phyloP scores from a whole-genome alignment of 1,284 basidiomycete species.

The Moesziomyces antarcticus region DNA sequence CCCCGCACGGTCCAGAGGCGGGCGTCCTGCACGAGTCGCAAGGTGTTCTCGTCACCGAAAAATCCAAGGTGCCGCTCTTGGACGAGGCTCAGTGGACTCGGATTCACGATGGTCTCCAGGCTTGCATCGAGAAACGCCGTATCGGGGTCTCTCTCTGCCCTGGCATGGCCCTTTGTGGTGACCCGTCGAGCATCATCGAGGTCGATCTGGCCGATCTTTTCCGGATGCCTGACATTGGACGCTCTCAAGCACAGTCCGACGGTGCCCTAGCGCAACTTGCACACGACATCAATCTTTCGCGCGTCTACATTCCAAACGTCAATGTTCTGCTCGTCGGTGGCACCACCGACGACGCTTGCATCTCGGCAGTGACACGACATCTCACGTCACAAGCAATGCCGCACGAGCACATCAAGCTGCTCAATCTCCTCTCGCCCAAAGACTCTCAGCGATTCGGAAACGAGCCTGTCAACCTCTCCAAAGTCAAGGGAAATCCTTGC shows the following conservation, averaged over 20 bases:
- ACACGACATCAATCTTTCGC: conserved; percentile 6
- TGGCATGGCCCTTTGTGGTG: too few species aligned
- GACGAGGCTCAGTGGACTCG: background rate
- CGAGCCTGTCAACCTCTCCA: conserved; percentile 42
- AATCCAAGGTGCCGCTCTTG: background rate
- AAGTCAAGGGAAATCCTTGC: conserved; percentile 38
- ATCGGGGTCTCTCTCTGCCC: background rate
- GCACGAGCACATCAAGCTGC: conserved; percentile 14
- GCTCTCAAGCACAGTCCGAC: conserved; percentile 15
- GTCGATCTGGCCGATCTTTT: conserved; percentile 13
- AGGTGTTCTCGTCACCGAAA: background rate
- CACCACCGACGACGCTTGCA: conserved; percentile 9
- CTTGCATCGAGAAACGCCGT: background rate
- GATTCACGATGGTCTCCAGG: background rate
- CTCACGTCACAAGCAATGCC: conserved; percentile 6
- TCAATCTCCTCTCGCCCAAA: conserved; percentile 21
- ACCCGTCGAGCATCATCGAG: background rate
- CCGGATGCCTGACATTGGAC: conserved; percentile 10
- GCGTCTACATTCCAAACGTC: conserved; percentile 14
- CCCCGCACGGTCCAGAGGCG: background rate
- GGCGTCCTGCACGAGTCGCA: background rate
- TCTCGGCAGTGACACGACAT: background rate
- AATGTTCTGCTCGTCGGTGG: conserved; percentile 22
- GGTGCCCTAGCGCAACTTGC: conserved; percentile 2
- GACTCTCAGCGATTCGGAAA: conserved; percentile 28